Percentiles rank a stretch among this genome's conserved stretches.
These are phyloP conservation scores for Suillus placidus DNA, from an alignment of 768 basidiomycete genomes.

Conservation along the genomic window DNA sequence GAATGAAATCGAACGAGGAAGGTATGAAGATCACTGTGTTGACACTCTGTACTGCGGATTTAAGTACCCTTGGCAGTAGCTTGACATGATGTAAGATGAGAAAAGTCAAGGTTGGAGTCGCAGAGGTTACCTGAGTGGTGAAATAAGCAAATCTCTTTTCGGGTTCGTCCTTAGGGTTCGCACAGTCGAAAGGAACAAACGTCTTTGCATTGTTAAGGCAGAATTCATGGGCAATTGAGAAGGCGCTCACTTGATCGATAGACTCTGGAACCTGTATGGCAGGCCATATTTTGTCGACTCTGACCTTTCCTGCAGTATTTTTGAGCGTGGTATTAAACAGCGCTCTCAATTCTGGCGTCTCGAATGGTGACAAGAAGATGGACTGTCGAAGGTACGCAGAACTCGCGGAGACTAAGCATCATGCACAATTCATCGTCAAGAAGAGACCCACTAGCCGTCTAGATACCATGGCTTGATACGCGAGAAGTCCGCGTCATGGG, in stretches of 20 bases:
- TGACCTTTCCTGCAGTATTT: slow-evolving; percentile 85
- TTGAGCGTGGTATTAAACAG: slow-evolving; percentile 75
- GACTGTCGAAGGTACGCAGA: slow-evolving; percentile 88
- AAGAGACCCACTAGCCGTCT: slow-evolving; percentile 79
- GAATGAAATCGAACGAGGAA: slow-evolving; percentile 95
- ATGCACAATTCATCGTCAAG: slow-evolving; percentile 2
- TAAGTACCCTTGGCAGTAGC: slow-evolving; percentile 81
- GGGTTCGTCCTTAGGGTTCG: slow-evolving; percentile 72
- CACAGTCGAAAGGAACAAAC: slow-evolving; percentile 75
- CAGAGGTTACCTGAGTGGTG: slow-evolving; percentile 67
- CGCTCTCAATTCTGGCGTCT: slow-evolving; percentile 84
- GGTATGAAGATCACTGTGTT: slow-evolving; percentile 91
- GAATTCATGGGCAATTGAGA: not conserved
- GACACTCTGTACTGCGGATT: slow-evolving; percentile 90
- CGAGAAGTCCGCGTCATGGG: slow-evolving; percentile 93
- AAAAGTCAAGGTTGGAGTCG: not conserved
- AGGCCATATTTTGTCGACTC: slow-evolving; percentile 66
- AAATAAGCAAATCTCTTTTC: slow-evolving; percentile 90
- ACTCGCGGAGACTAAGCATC: slow-evolving; percentile 40
- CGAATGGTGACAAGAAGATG: slow-evolving; percentile 82
- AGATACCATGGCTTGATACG: slow-evolving; percentile 98
- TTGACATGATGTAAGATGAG: slow-evolving; percentile 31
- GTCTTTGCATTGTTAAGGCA: slow-evolving; percentile 44
- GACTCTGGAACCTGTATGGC: slow-evolving; percentile 83
- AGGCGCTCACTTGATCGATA: slow-evolving; percentile 67